Conservation (phyloP, 257 asterid genomes). For the Ocimum tenuiflorum region DNA sequence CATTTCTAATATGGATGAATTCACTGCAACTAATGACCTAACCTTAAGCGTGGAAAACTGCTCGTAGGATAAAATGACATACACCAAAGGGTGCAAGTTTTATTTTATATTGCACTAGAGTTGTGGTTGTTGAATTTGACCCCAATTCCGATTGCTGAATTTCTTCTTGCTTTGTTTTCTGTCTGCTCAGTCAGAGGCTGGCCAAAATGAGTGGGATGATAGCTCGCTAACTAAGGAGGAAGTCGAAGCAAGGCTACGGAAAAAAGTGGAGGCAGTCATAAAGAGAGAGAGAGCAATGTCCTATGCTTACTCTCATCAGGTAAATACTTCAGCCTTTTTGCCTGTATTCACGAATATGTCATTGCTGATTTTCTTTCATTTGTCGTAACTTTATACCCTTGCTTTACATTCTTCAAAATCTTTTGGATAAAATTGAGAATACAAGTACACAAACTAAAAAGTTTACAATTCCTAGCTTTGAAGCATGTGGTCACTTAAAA, state of each 20-base stretch:
- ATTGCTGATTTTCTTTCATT: background rate
- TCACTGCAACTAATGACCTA: background rate
- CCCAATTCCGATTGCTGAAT: background rate
- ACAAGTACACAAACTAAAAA: no score
- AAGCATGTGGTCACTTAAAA: background rate
- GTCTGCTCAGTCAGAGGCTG: conserved; percentile 51
- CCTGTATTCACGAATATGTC: background rate
- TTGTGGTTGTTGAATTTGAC: background rate
- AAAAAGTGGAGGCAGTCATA: conserved; percentile 76
- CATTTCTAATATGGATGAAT: background rate
- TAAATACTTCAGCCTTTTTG: background rate
- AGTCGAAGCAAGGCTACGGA: conserved; percentile 53
- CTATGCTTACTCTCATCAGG: conserved; percentile 87
- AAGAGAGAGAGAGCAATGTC: conserved; percentile 94
- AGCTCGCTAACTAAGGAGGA: conserved; percentile 77
- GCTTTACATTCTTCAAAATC: background rate
- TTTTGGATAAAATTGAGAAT: no score
- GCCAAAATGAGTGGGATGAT: conserved; percentile 72
- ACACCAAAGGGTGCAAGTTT: background rate
- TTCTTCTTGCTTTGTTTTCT: conserved; percentile 2
- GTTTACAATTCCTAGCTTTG: background rate
- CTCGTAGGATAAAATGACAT: background rate
- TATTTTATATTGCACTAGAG: background rate
- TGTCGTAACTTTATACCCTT: background rate
- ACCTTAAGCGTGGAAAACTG: background rate